Base-by-base conservation (phyloP, 768 basidiomycete genomes). In the Trametes villosa region DNA sequence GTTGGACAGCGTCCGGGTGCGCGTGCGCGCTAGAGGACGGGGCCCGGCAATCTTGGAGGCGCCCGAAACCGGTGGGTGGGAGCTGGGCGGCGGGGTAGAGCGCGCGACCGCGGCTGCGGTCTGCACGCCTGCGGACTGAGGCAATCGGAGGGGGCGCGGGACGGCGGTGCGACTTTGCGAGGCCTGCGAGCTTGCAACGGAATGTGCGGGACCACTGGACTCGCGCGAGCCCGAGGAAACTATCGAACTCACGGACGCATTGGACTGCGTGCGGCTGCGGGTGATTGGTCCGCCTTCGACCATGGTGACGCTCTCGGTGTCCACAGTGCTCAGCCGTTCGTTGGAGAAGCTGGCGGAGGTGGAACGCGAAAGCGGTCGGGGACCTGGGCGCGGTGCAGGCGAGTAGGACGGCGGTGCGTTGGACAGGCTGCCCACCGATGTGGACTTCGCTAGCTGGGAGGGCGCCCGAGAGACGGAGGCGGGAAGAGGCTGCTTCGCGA, bases 121-220 rank as follows among this genome's bases (percentile, higher is more conserved):
- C 18, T 31, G 31, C 48, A 20, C 18, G 31, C 45, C 57, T 1
- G 66, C 63, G 11, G 62, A 38, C 51, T 62, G 66, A 8, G 66
- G 62, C 11, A 71, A 65, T 15, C 70, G 70, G 7, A 71, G 67
- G 15, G 68, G 70, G 34, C 68, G 66, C 8, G 66, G 68, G 41
- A 60, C 53, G 13, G 61, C 36, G 12, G 54, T 45, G 20, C 54
- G 45, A 4, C 55, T 34, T n/a, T 53, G 56, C 2, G 61, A 51
- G 24, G 55, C 40, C 30, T 57, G 61, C 13, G 61, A 61, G 53
- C 60, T 59, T 11, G 53, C 53, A 20, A 52, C 58, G 13, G 62
- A 64, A 17, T 63, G 62, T 18, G 53, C 17, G 6, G 53, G 57
- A 7, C 42, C 57, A 47, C 62, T 59, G 2, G 62, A 59, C 12